Conservation (phyloP, 176 grass and related monocot genomes). For the Microstegium vimineum region DNA sequence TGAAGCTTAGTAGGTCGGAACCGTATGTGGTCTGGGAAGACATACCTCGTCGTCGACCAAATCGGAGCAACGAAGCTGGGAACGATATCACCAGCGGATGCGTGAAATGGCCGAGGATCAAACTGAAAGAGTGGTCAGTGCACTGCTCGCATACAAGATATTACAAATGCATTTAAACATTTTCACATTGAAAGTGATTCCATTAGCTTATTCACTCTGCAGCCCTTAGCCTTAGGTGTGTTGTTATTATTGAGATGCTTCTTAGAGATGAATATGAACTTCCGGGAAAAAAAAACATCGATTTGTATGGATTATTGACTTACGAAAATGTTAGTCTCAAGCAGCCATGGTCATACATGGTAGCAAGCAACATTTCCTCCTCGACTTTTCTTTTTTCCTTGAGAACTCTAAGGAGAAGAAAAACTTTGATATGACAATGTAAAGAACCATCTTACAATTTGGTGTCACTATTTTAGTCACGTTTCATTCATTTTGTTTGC, state of each 20-base stretch:
- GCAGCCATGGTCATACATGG: neutral
- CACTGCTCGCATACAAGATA: neutral
- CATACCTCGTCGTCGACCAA: neutral
- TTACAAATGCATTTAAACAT: neutral
- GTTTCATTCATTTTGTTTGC: neutral
- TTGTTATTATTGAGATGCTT: neutral
- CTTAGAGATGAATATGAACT: neutral
- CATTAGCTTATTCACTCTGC: neutral
- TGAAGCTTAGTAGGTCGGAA: slow-evolving; percentile 62
- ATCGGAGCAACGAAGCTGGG: slow-evolving; percentile 39
- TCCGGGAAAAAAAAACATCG: neutral
- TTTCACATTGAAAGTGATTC: neutral
- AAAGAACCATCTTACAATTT: neutral
- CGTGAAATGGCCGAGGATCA: slow-evolving; percentile 42
- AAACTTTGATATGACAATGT: neutral
- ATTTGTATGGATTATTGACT: neutral
- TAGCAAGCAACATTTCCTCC: neutral
- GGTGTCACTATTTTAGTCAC: neutral
- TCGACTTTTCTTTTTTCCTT: neutral
- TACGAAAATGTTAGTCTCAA: neutral
- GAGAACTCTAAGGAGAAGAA: too few species aligned
- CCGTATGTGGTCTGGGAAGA: slow-evolving; percentile 43
- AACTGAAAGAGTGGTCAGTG: slow-evolving; percentile 73
- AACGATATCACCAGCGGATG: slow-evolving; percentile 43
- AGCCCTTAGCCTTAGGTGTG: neutral